Conservation (phyloP, 257 asterid genomes). For the Gentiana dahurica region DNA sequence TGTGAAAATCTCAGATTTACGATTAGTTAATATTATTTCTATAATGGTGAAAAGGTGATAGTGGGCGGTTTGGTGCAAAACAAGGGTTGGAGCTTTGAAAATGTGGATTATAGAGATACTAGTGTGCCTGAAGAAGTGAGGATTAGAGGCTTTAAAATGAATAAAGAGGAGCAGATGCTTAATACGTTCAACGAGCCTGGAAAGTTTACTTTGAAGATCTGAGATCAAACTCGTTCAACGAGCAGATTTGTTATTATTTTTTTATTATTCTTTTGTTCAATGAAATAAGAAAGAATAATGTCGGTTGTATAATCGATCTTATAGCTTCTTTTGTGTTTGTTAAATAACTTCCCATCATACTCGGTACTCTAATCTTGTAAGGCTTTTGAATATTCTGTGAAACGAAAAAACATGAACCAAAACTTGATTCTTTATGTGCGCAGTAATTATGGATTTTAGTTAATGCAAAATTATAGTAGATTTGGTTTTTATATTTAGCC, state of each 20-base stretch:
- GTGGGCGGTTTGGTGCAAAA: constrained; percentile 59
- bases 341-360: too few species aligned
- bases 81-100: constrained; percentile 72
- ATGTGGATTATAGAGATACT: constrained; percentile 57
- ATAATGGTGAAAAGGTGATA: constrained; percentile 40
- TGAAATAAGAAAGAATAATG: too few species aligned
- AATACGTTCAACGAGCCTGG: constrained; percentile 45
- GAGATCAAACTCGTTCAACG: constrained; percentile 4
- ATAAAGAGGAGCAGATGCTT: constrained; percentile 69
- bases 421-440: too few species aligned
- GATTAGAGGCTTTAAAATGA: constrained; percentile 77
- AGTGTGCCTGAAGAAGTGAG: constrained; percentile 78
- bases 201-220: constrained; percentile 39
- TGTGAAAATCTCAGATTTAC: not conserved
- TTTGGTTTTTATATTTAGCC: too few species aligned
- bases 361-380: too few species aligned
- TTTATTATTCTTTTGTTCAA: not conserved
- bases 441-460: too few species aligned
- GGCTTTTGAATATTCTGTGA: too few species aligned
- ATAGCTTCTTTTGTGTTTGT: too few species aligned
- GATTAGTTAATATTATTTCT: not conserved
- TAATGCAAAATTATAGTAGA: too few species aligned
- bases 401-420: too few species aligned
- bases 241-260: not conserved
- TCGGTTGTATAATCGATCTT: too few species aligned